A percentile compares a stretch with the other conserved stretches of the same genome.
phyloP scores from a whole-genome alignment of 805 yeast genomes.

The Ogataea wickerhamii region DNA sequence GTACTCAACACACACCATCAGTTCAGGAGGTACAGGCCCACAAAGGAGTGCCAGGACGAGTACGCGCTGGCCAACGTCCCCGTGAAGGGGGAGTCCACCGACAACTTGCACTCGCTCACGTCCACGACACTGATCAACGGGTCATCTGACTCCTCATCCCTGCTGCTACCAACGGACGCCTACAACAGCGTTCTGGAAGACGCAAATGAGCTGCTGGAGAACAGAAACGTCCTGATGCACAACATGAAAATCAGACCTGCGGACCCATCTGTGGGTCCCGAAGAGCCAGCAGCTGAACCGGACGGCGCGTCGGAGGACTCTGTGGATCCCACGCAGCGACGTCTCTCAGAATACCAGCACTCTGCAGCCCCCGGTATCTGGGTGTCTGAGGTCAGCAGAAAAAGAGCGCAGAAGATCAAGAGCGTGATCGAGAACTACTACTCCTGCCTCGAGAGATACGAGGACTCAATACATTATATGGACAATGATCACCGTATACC shows the following conservation, averaged over 20 bases:
- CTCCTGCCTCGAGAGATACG: conserved; percentile 41
- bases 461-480: conserved; percentile 28
- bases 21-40: conserved; percentile 16
- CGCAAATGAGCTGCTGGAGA: conserved; percentile 41
- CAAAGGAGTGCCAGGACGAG: neutral
- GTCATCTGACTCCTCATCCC: conserved; percentile 1
- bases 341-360: neutral
- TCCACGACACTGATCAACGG: conserved; percentile 7
- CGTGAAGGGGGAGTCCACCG: neutral
- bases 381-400: conserved; percentile 36
- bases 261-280: conserved; percentile 6
- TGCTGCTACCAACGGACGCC: conserved; percentile 2
- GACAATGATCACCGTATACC: conserved; percentile 14
- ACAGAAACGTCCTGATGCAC: conserved; percentile 39
- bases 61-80: neutral
- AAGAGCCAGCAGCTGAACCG: neutral
- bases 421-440: conserved; percentile 48
- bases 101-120: conserved; percentile 7
- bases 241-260: conserved; percentile 36
- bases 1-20: conserved; percentile 15
- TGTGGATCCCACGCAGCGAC: neutral
- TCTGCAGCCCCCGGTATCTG: neutral
- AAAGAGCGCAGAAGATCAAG: conserved; percentile 49
- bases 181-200: conserved; percentile 23
- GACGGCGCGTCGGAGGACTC: conserved; percentile 1